Percentiles rank a stretch among this genome's conserved stretches.
Conservation (phyloP, 495 filamentous ascomycete genomes). For the Cercophora sp. region DNA sequence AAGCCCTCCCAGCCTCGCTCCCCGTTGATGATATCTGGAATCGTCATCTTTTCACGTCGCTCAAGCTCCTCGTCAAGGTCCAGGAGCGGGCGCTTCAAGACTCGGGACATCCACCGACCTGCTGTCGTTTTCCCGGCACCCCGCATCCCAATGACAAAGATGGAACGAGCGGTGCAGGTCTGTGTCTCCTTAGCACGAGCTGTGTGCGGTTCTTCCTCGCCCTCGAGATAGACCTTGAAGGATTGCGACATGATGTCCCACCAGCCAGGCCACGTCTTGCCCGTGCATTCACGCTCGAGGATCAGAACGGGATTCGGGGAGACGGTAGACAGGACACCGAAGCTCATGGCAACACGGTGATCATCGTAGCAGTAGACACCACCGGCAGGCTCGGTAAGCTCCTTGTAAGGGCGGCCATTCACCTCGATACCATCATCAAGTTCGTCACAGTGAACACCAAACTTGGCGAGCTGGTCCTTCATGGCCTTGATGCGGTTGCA, state of each 20-base stretch:
- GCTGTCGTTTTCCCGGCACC: conserved; percentile 96
- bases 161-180: conserved; percentile 52
- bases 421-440: conserved; percentile 91
- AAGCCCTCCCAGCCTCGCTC: conserved; percentile 84
- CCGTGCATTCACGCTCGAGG: conserved; percentile 84
- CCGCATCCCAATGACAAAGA: conserved; percentile 96
- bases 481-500: conserved; percentile 96
- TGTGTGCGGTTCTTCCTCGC: conserved; percentile 55
- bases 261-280: conserved; percentile 99
- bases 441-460: conserved; percentile 81
- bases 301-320: conserved; percentile 74
- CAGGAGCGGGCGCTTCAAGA: conserved; percentile 71
- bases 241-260: conserved; percentile 81
- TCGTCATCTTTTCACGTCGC: conserved; percentile 61
- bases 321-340: conserved; percentile 79
- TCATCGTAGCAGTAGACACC: conserved; percentile 95
- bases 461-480: conserved; percentile 95
- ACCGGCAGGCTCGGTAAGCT: conserved; percentile 56
- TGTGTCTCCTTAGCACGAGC: conserved; percentile 38
- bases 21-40: conserved; percentile 76
- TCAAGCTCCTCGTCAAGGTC: conserved; percentile 90
- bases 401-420: conserved; percentile 59
- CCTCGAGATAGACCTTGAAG: conserved; percentile 71
- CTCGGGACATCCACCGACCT: conserved; percentile 73
- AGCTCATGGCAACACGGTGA: conserved; percentile 97